A percentile compares a stretch with the other conserved stretches of the same genome.
Evolutionary conservation across 441 rosid genomes (phyloP).

Genomic region (Isatis lusitanica): DNA sequence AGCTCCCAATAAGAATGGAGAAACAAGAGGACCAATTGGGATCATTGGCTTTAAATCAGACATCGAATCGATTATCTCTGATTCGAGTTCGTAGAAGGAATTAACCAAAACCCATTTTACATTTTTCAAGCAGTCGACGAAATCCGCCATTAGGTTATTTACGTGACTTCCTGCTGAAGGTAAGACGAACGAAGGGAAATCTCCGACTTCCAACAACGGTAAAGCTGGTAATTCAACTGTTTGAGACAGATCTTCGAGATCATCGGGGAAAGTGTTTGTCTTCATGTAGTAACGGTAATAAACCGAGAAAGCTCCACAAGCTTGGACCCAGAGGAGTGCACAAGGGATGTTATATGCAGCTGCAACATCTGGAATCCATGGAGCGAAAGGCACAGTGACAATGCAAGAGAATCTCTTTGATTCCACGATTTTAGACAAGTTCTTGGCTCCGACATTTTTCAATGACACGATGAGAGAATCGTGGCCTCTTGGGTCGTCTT

Average conservation of each 20-base stretch:
- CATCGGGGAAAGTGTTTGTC: slow-evolving; percentile 31
- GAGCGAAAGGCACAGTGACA: slow-evolving; percentile 43
- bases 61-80: slow-evolving; percentile 39
- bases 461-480: slow-evolving; percentile 20
- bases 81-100: slow-evolving; percentile 47
- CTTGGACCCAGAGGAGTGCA: slow-evolving; percentile 52
- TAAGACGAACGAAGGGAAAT: slow-evolving; percentile 48
- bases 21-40: slow-evolving; percentile 53
- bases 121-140: slow-evolving; percentile 35
- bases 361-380: slow-evolving; percentile 48
- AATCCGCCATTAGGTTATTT: slow-evolving; percentile 24
- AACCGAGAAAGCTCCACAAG: slow-evolving; percentile 40
- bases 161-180: slow-evolving; percentile 35
- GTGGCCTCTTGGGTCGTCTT: slow-evolving; percentile 24
- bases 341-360: slow-evolving; percentile 43
- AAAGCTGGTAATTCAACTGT: slow-evolving; percentile 42
- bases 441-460: slow-evolving; percentile 34
- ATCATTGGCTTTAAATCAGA: slow-evolving; percentile 25
- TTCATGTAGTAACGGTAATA: slow-evolving; percentile 44
- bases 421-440: slow-evolving; percentile 36
- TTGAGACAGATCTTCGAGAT: slow-evolving; percentile 33
- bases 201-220: slow-evolving; percentile 39
- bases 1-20: slow-evolving; percentile 42
- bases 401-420: slow-evolving; percentile 33
- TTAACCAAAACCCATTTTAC: slow-evolving; percentile 49